Evolutionary conservation across 805 yeast genomes (phyloP), one percentile per base, ranked within the genome.

Genomic region (Alloascoidea africana): DNA sequence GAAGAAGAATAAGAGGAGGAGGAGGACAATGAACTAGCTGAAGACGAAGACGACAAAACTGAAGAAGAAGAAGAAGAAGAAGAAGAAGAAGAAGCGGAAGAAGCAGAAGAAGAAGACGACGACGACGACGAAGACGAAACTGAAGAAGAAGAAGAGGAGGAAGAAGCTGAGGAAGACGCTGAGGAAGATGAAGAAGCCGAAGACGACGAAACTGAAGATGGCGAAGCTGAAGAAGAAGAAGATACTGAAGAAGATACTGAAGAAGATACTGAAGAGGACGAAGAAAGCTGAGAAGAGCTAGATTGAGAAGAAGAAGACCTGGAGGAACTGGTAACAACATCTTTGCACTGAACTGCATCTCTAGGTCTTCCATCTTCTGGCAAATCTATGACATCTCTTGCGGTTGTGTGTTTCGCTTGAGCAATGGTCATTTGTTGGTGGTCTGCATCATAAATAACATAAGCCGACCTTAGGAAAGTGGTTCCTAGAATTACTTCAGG

Each of bases 401-500:
- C n/a, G n/a, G n/a, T n/a, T n/a, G n/a, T n/a, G n/a, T n/a, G n/a
- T n/a, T n/a, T n/a, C n/a, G n/a, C n/a, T n/a, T n/a, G n/a, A n/a
- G n/a, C n/a, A n/a, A n/a, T n/a, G n/a, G n/a, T n/a, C n/a, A n/a
- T n/a, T n/a, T n/a, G n/a, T n/a, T n/a, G n/a, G n/a, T 58, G 54
- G 23, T 66, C 74, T 35, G 73, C 48, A 51, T 75, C 77, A 41
- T 62, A 75, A 34, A 72, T 76, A 32, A 66, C 60, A 45, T 73
- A 73, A 1, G 69, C 70, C 18, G 64, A 52, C 41, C 68, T 59
- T 40, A 75, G 49, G 52, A 75, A 67, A 4, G 66, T 55, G 49
- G 71, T 77, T 36, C 81, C 81, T 14, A 72, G 51, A 4, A 65
- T 62, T n/a, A n/a, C n/a, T n/a, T n/a, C n/a, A n/a, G n/a, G n/a